phyloP scores from a whole-genome alignment of 1,284 basidiomycete species.

The Moesziomyces aphidis region DNA sequence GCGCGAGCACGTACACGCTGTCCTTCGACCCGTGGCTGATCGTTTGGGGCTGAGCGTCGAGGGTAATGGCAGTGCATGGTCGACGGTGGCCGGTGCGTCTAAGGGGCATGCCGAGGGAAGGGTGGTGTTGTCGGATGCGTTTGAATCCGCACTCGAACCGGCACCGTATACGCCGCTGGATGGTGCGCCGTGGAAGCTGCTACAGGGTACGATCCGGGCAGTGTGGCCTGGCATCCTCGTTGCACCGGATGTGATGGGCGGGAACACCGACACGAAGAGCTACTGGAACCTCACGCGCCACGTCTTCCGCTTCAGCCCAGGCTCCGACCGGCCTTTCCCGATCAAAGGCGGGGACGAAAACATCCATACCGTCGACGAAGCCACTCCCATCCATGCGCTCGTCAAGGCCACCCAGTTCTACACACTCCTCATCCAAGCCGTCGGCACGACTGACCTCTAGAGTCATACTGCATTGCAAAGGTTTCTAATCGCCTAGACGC shows the following conservation, averaged over 20 bases:
- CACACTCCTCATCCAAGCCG: constrained; percentile 71
- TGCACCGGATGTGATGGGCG: constrained; percentile 73
- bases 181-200: constrained; percentile 70
- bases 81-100: constrained; percentile 9
- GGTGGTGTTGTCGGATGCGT: constrained; percentile 66
- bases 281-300: constrained; percentile 73
- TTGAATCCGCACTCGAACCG: constrained; percentile 72
- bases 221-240: constrained; percentile 69
- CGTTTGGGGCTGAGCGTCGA: constrained; percentile 73
- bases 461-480: background rate
- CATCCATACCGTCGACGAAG: constrained; percentile 77
- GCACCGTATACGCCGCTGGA: constrained; percentile 72
- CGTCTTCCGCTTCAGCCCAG: constrained; percentile 73
- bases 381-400: constrained; percentile 68
- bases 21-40: constrained; percentile 70
- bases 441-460: constrained; percentile 8
- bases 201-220: constrained; percentile 72
- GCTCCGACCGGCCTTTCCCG: constrained; percentile 39
- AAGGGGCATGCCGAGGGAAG: background rate
- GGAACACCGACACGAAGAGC: constrained; percentile 72
- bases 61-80: constrained; percentile 21
- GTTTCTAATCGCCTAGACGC: constrained; percentile 20
- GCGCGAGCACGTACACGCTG: constrained; percentile 69
- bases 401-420: constrained; percentile 70
- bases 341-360: constrained; percentile 62